Conservation (phyloP, 306 rosid genomes). For the Vigna hirtella region DNA sequence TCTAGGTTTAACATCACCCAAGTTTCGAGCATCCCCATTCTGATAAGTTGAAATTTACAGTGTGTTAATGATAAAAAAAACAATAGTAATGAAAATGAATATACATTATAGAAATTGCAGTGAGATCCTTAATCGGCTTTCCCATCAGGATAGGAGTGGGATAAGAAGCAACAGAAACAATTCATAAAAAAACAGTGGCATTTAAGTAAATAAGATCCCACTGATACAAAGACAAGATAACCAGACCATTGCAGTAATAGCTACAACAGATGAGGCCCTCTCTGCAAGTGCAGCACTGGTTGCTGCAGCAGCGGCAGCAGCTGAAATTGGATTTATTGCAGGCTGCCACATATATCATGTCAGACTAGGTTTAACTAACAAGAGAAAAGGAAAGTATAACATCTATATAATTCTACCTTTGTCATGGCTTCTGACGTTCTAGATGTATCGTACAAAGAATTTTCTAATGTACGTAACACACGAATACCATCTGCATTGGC, state of each 20-base stretch:
- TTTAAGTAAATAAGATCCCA: constrained; percentile 16
- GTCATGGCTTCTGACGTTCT: constrained; percentile 83
- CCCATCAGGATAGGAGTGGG: neutral
- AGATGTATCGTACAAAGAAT: constrained; percentile 73
- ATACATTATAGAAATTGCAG: constrained; percentile 1
- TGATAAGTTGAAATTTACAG: constrained; percentile 48
- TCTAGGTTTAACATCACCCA: constrained; percentile 96
- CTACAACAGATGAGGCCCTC: constrained; percentile 71
- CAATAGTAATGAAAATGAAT: constrained; percentile 25
- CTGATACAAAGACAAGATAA: constrained; percentile 34
- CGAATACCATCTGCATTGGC: constrained; percentile 82
- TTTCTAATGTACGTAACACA: constrained; percentile 67
- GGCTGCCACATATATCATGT: constrained; percentile 64
- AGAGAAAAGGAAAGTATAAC: constrained; percentile 6
- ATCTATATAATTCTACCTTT: constrained; percentile 64
- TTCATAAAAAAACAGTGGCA: neutral
- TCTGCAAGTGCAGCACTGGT: constrained; percentile 76
- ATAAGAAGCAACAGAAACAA: constrained; percentile 14
- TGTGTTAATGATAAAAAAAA: neutral
- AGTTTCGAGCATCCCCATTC: constrained; percentile 87
- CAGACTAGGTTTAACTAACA: constrained; percentile 20
- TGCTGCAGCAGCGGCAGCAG: constrained; percentile 72
- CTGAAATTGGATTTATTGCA: constrained; percentile 69
- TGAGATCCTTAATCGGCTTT: constrained; percentile 22
- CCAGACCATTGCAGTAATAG: constrained; percentile 90